These are phyloP conservation scores for Diutina ranongensis DNA, from an alignment of 1,139 yeast genomes.

Conservation along the genomic window DNA sequence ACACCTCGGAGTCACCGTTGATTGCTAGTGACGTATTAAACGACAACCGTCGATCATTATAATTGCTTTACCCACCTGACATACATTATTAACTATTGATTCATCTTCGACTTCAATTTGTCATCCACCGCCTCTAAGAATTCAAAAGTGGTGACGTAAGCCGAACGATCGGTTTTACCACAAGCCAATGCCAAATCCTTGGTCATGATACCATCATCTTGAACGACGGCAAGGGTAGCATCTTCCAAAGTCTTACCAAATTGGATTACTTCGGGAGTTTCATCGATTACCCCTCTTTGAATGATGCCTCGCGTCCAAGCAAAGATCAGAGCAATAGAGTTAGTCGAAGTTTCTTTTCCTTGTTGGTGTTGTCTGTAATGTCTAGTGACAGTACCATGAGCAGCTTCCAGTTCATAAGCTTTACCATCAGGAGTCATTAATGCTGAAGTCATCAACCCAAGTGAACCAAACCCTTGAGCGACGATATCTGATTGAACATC, in stretches of 20 bases:
- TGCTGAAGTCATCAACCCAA: conserved; percentile 77
- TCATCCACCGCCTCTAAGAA: conserved; percentile 63
- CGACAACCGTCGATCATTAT: no score
- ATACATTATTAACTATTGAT: no score
- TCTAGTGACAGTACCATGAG: conserved; percentile 83
- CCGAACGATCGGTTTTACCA: conserved; percentile 52
- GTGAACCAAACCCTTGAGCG: conserved; percentile 79
- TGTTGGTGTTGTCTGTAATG: conserved; percentile 77
- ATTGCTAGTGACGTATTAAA: no score
- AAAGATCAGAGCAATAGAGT: conserved; percentile 74
- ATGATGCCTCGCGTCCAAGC: conserved; percentile 83
- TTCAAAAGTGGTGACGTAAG: conserved; percentile 67
- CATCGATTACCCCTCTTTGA: conserved; percentile 70
- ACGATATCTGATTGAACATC: conserved; percentile 80
- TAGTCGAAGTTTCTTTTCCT: conserved; percentile 76
- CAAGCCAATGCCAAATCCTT: conserved; percentile 70
- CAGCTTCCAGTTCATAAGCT: conserved; percentile 76
- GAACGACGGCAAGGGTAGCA: conserved; percentile 64
- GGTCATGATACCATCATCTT: conserved; percentile 66
- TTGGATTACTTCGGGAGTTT: conserved; percentile 56
- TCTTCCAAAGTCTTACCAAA: conserved; percentile 58
- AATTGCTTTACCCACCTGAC: no score
- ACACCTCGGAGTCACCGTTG: no score
- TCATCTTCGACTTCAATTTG: conserved; percentile 9
- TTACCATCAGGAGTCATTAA: conserved; percentile 81